Evolutionary conservation across 2,329 filamentous ascomycete species (phyloP).

Genomic region (Fusarium luffae): DNA sequence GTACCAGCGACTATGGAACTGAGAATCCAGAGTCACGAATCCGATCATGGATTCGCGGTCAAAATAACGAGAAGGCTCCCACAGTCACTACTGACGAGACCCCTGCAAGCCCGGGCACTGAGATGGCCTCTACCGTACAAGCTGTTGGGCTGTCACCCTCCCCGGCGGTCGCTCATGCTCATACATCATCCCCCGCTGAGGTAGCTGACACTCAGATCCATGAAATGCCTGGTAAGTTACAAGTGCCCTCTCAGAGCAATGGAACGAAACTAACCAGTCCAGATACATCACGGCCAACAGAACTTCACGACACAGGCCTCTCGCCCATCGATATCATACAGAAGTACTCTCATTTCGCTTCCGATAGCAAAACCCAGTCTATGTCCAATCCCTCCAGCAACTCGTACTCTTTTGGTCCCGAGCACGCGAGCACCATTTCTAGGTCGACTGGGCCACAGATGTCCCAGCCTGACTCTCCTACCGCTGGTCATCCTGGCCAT

Average conservation of each 20-base stretch:
- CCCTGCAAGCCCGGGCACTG: slow-evolving; percentile 53
- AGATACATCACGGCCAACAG: slow-evolving; percentile 58
- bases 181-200: slow-evolving; percentile 47
- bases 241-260: rapidly evolving
- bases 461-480: slow-evolving; percentile 20
- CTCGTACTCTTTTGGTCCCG: slow-evolving; percentile 39
- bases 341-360: slow-evolving; percentile 45
- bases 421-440: slow-evolving; percentile 46
- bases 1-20: slow-evolving; percentile 53
- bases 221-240: slow-evolving; percentile 59
- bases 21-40: slow-evolving; percentile 62
- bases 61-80: slow-evolving; percentile 56
- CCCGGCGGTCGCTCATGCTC: slow-evolving; percentile 29
- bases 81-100: slow-evolving; percentile 60
- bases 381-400: slow-evolving; percentile 41
- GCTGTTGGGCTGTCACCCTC: slow-evolving; percentile 15
- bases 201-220: slow-evolving; percentile 58
- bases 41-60: slow-evolving; percentile 63
- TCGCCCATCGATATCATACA: slow-evolving; percentile 55
- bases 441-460: slow-evolving; percentile 40
- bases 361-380: slow-evolving; percentile 24
- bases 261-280: slow-evolving; percentile 2
- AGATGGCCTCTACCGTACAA: slow-evolving; percentile 47
- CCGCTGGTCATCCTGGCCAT: slow-evolving; percentile 13
- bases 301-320: slow-evolving; percentile 59